Evolutionary conservation across 768 basidiomycete genomes (phyloP).

Genomic region (Wakefieldia striispora): DNA sequence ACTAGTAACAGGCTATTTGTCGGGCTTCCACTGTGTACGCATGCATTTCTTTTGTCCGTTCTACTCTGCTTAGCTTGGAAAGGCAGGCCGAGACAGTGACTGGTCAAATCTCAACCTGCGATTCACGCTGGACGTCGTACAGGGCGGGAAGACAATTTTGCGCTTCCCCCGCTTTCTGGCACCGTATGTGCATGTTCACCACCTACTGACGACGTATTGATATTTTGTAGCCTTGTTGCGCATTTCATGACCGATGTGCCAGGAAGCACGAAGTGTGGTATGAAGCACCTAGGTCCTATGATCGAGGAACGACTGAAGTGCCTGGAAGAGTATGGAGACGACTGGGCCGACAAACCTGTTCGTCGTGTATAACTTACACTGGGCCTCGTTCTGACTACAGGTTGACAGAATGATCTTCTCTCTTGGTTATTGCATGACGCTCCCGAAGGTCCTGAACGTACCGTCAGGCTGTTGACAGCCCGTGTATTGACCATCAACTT

Average conservation of each 20-base stretch:
- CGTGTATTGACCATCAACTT: constrained; percentile 10
- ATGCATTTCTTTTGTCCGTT: not conserved
- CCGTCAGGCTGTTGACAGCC: constrained; percentile 19
- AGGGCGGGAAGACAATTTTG: constrained; percentile 34
- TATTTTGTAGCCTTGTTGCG: too few relatives aligned
- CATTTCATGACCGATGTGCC: too few relatives aligned
- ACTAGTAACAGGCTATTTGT: constrained; percentile 47
- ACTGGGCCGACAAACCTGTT: constrained; percentile 33
- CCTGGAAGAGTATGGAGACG: constrained; percentile 21
- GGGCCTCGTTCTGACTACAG: not conserved
- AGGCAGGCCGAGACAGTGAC: too few relatives aligned
- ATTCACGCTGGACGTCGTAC: too few relatives aligned
- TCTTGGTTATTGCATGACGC: constrained; percentile 32
- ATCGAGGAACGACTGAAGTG: constrained; percentile 25
- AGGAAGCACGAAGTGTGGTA: too few relatives aligned
- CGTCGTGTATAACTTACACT: not conserved
- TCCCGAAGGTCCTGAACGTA: constrained; percentile 4
- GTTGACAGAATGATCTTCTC: constrained; percentile 29
- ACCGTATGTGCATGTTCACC: constrained; percentile 21
- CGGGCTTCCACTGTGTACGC: constrained; percentile 45
- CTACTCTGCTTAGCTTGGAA: not conserved
- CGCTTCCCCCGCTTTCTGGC: constrained; percentile 31
- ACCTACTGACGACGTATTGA: too few relatives aligned
- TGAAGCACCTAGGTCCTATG: not conserved
- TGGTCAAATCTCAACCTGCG: too few relatives aligned